Conservation (phyloP, 1,139 yeast genomes). For the Meyerozyma athensensis region DNA sequence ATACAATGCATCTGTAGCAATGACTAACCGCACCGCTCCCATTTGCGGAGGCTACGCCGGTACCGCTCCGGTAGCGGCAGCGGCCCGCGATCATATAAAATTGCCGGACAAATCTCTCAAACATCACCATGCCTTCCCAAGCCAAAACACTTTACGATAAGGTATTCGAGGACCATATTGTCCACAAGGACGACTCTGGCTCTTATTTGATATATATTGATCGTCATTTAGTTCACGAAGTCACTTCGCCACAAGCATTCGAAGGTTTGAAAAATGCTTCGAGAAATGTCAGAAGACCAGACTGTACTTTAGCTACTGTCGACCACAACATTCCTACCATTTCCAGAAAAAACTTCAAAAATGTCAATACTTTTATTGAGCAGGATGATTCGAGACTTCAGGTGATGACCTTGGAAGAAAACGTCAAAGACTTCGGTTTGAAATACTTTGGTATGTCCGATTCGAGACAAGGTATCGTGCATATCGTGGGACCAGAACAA, state of each 20-base stretch:
- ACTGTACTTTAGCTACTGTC: constrained; percentile 94
- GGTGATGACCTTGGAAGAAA: constrained; percentile 86
- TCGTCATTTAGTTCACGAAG: constrained; percentile 96
- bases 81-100: constrained; percentile 1
- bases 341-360: constrained; percentile 70
- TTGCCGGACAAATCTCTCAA: neutral
- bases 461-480: constrained; percentile 94
- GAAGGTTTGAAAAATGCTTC: constrained; percentile 89
- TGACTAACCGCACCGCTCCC: constrained; percentile 1
- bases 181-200: constrained; percentile 82
- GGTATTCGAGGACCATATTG: constrained; percentile 91
- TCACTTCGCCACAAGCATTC: constrained; percentile 97
- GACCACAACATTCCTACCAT: constrained; percentile 97
- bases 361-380: constrained; percentile 75
- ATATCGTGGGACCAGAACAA: constrained; percentile 97
- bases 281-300: constrained; percentile 83
- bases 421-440: constrained; percentile 83
- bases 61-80: constrained; percentile 12
- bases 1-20: neutral
- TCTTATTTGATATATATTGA: constrained; percentile 86
- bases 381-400: constrained; percentile 91
- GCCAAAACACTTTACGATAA: constrained; percentile 82
- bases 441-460: constrained; percentile 94
- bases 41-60: constrained; percentile 6
- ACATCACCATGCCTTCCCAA: constrained; percentile 10